Evolutionary conservation across 306 rosid species (phyloP), one percentile per base, ranked within the genome.

Genomic region (Parietaria judaica): DNA sequence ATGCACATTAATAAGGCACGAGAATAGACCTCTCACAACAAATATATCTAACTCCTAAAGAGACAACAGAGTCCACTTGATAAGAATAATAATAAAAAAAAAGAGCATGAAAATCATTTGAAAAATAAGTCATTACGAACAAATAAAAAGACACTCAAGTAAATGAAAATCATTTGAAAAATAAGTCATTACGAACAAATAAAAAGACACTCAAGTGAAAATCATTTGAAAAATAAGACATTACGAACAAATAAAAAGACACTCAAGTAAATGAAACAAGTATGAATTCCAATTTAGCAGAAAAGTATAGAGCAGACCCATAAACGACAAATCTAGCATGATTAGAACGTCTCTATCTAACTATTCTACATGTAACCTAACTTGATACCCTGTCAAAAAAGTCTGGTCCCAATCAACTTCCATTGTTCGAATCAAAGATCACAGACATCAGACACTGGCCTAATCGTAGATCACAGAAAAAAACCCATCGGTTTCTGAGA

Each of bases 261-360:
- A 50, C 64, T 44, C 65, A 23, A 23, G 31, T 23, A 23, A 23
- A 23, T 23, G 31, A 38, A 5, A 62, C 48, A 51, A 37, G 65
- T 60, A 55, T 53, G 70, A 39, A 55, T 66, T 65, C 68, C 44
- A 34, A 57, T 51, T 50, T 60, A 72, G 74, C 68, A 71, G 41
- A 62, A 58, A 51, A 66, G 64, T 65, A 34, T 45, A 50, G 16
- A 77, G 65, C 71, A 31, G 74, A 64, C 60, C 58, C 61, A 66
- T 45, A 14, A 14, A 57, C 13, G 38, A 38, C 61, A 57, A 36
- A 57, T 57, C 31, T 57, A 57, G 9, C 61, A 12, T 57, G 61
- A 36, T 36, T 14, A 12, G 8, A 57, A 37, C 45, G 13, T 11
- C 7, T 56, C 45, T 12, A 17, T 56, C 45, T 12, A 17, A 57